A percentile compares a stretch with the other conserved stretches of the same genome.
These are phyloP conservation scores for Epichloe glyceriae DNA, from an alignment of 2,329 filamentous ascomycete species.

Conservation along the genomic window DNA sequence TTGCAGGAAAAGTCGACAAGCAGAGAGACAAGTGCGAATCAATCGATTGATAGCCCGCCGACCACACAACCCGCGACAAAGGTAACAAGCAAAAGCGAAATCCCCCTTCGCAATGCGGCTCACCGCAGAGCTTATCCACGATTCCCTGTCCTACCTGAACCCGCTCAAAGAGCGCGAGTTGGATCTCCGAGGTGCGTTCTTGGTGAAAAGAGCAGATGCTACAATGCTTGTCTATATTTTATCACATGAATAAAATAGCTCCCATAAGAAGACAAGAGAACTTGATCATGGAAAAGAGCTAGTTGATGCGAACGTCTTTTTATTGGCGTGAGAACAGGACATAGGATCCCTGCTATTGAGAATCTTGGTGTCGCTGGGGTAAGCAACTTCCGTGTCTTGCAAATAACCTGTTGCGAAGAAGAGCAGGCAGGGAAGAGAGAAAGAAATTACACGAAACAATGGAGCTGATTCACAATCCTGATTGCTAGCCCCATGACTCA, in stretches of 20 bases:
- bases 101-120: slow-evolving; percentile 63
- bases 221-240: slow-evolving; percentile 36
- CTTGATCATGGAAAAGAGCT: slow-evolving; percentile 39
- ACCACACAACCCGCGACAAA: background rate
- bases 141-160: slow-evolving; percentile 95
- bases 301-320: slow-evolving; percentile 63
- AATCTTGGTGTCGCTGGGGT: slow-evolving; percentile 92
- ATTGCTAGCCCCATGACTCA: slow-evolving; percentile 69
- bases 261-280: slow-evolving; percentile 25
- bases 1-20: too few species aligned
- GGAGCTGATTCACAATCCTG: background rate
- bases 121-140: slow-evolving; percentile 86
- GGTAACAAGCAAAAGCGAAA: background rate
- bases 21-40: background rate
- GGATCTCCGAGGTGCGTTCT: slow-evolving; percentile 88
- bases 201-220: slow-evolving; percentile 93
- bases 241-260: background rate
- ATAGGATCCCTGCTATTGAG: slow-evolving; percentile 95
- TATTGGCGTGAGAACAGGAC: slow-evolving; percentile 53
- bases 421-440: background rate
- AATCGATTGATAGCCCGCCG: background rate
- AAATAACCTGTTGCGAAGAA: background rate
- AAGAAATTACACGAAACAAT: background rate
- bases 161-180: slow-evolving; percentile 97
- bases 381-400: slow-evolving; percentile 24